These are phyloP conservation scores for Mycena pura DNA, from an alignment of 768 basidiomycete species.

Conservation along the genomic window DNA sequence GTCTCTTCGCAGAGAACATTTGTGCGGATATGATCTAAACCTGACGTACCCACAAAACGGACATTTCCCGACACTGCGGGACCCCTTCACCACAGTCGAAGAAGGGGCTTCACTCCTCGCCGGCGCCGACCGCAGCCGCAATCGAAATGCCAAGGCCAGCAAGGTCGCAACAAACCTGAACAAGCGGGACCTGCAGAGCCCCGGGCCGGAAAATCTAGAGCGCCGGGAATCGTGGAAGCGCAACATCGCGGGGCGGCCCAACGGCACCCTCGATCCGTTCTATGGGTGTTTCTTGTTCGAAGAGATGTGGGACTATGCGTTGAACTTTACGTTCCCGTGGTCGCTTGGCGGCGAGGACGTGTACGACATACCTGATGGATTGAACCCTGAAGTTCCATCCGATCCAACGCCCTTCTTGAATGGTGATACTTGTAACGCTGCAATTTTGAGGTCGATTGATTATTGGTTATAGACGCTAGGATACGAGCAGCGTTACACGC, in stretches of 20 bases:
- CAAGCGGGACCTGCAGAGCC: constrained; percentile 28
- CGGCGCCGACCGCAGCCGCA: constrained; percentile 19
- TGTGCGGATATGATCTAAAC: constrained; percentile 71
- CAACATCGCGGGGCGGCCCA: constrained; percentile 52
- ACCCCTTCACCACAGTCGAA: constrained; percentile 19
- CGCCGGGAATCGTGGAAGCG: constrained; percentile 50
- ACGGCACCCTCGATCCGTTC: constrained; percentile 61
- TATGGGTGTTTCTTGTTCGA: constrained; percentile 70
- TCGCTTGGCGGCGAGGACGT: constrained; percentile 28
- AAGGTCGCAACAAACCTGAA: constrained; percentile 22
- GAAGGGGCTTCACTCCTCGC: constrained; percentile 6
- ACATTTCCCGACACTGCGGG: constrained; percentile 50
- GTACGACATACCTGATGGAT: constrained; percentile 62
- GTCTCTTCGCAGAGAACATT: constrained; percentile 53
- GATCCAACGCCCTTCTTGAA: constrained; percentile 56
- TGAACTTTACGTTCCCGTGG: constrained; percentile 74
- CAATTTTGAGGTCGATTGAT: not conserved
- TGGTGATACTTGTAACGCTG: constrained; percentile 41
- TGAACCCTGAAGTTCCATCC: constrained; percentile 55
- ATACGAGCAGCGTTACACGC: constrained; percentile 70
- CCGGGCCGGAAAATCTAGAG: too few relatives aligned
- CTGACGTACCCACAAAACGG: constrained; percentile 71
- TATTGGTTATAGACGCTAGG: constrained; percentile 43
- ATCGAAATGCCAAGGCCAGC: constrained; percentile 11
- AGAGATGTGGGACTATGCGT: constrained; percentile 72